phyloP scores from a whole-genome alignment of 23 red algal species.

The Gracilaria domingensis region DNA sequence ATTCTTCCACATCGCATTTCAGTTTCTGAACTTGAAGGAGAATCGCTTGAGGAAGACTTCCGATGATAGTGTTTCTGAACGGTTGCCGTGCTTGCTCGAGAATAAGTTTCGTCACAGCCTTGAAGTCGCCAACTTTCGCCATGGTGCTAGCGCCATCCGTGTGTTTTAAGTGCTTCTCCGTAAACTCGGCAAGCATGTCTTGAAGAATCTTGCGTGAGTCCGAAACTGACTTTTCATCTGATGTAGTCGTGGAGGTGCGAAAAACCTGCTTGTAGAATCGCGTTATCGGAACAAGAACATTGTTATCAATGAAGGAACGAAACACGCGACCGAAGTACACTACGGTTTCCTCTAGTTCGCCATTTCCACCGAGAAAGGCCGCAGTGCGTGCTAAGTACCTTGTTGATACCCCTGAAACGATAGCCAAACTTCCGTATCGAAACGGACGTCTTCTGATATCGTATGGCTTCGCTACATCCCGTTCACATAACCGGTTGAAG shows the following conservation, averaged over 20 bases:
- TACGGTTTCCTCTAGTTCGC: conserved; percentile 37
- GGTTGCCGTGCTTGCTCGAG: conserved; percentile 53
- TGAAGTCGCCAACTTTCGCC: conserved; percentile 42
- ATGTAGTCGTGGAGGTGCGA: not conserved
- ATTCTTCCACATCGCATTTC: conserved; percentile 72
- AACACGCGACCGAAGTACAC: not conserved
- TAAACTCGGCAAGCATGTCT: conserved; percentile 68
- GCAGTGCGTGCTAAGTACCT: conserved; percentile 15
- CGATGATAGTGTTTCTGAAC: conserved; percentile 46
- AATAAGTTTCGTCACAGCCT: conserved; percentile 59
- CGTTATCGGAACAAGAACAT: conserved; percentile 38
- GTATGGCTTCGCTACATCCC: conserved; percentile 44
- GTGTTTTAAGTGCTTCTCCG: conserved; percentile 36
- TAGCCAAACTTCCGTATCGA: conserved; percentile 40
- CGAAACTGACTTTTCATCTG: conserved; percentile 38
- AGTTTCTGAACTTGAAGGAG: conserved; percentile 71
- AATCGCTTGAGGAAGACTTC: conserved; percentile 56
- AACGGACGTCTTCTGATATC: conserved; percentile 40
- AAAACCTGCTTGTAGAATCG: conserved; percentile 64
- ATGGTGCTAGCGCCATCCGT: conserved; percentile 25
- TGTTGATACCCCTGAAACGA: not conserved
- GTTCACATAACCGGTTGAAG: conserved; percentile 13
- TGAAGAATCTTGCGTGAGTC: conserved; percentile 32
- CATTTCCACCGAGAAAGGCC: conserved; percentile 40
- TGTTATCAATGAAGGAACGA: conserved; percentile 36